These are phyloP conservation scores for Flaveria trinervia DNA, from an alignment of 129 eudicot genomes.

Conservation along the genomic window DNA sequence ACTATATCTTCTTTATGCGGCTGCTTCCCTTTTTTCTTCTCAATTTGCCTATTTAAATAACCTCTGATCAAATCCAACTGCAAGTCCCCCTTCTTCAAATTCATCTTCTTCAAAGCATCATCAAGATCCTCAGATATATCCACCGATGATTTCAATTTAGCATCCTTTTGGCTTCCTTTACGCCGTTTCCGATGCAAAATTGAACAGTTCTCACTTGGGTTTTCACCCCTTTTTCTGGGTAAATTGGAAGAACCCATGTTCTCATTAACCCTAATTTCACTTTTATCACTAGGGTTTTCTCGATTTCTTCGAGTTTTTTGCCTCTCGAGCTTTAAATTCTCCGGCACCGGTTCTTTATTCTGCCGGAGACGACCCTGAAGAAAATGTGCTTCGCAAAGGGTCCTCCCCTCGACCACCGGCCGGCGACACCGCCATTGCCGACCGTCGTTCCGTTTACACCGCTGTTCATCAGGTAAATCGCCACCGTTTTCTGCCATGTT, in stretches of 20 bases:
- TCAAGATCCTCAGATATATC: conserved; percentile 67
- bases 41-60: conserved; percentile 63
- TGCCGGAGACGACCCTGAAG: conserved; percentile 71
- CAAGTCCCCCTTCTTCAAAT: conserved; percentile 72
- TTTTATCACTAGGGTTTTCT: conserved; percentile 30
- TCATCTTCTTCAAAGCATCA: conserved; percentile 71
- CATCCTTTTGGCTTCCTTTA: conserved; percentile 24
- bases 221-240: conserved; percentile 25
- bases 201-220: conserved; percentile 1
- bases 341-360: conserved; percentile 77
- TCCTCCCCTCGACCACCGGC: conserved; percentile 58
- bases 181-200: conserved; percentile 18
- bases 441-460: conserved; percentile 86
- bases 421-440: conserved; percentile 88
- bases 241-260: conserved; percentile 17
- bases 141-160: conserved; percentile 33
- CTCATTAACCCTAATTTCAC: conserved; percentile 32
- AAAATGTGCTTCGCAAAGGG: conserved; percentile 75
- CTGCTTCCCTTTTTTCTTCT: conserved; percentile 66
- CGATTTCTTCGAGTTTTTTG: conserved; percentile 27
- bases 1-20: conserved; percentile 40
- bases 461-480: conserved; percentile 56
- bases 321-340: conserved; percentile 65
- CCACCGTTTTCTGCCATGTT: conserved; percentile 55
- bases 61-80: conserved; percentile 78